Percentiles rank a stretch among this genome's conserved stretches.
Conservation (phyloP, 192 early-diverging fungal species). For the Backusella tarrabulga region DNA sequence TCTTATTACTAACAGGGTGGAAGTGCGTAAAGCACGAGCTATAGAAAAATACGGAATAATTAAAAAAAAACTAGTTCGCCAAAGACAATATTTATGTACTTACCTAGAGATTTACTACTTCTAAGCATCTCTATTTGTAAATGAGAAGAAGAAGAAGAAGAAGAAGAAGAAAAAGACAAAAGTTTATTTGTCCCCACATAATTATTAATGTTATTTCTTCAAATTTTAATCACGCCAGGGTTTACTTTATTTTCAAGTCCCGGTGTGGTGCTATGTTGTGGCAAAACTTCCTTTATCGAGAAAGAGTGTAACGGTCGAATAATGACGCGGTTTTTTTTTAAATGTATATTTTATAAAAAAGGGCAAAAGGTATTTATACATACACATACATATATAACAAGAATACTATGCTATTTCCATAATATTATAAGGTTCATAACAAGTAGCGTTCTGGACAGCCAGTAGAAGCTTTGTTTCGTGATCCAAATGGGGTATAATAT, state of each 20-base stretch:
- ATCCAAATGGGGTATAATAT: conserved; percentile 9
- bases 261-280: neutral
- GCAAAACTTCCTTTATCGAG: neutral
- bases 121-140: neutral
- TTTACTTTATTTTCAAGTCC: neutral
- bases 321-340: neutral
- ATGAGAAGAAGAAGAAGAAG: neutral
- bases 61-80: neutral
- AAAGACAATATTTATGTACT: neutral
- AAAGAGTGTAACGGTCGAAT: neutral
- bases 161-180: neutral
- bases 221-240: conserved; percentile 5
- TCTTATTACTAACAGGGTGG: neutral
- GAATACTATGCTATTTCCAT: conserved; percentile 14
- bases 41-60: neutral
- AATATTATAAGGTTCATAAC: conserved; percentile 23
- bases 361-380: neutral
- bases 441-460: conserved; percentile 22
- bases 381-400: neutral
- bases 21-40: conserved; percentile 1
- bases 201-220: conserved; percentile 1
- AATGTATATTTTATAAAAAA: neutral
- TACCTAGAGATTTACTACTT: neutral
- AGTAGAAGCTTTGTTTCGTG: conserved; percentile 6
- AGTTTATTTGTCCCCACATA: neutral